Percentiles rank a stretch among this genome's conserved stretches.
These are phyloP conservation scores for Phytophthora cactorum DNA, from an alignment of 352 stramenopile genomes.

Conservation along the genomic window DNA sequence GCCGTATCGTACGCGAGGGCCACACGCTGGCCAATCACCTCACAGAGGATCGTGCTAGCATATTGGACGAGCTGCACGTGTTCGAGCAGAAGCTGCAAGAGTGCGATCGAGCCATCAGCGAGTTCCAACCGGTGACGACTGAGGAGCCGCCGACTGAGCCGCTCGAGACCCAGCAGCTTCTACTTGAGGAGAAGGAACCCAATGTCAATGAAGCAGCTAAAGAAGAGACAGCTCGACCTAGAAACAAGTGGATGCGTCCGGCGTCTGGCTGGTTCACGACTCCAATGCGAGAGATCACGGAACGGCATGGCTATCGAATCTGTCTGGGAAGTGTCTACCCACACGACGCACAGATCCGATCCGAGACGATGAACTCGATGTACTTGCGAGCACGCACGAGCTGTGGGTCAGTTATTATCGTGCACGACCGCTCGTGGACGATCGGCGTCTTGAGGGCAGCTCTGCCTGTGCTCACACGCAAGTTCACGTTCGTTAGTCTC, in stretches of 20 bases:
- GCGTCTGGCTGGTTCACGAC: conserved; percentile 88
- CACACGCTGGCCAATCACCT: conserved; percentile 85
- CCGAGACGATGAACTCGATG: conserved; percentile 68
- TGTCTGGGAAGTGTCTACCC: conserved; percentile 88
- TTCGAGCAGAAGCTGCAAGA: conserved; percentile 86
- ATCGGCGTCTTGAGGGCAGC: conserved; percentile 69
- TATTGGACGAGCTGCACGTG: conserved; percentile 78
- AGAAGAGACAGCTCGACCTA: not conserved
- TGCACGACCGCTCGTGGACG: conserved; percentile 86
- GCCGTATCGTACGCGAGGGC: conserved; percentile 80
- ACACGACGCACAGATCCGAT: conserved; percentile 86
- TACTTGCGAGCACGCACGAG: conserved; percentile 58
- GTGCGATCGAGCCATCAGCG: conserved; percentile 68
- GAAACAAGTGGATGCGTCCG: conserved; percentile 76
- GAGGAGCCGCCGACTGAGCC: conserved; percentile 5
- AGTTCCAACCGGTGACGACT: conserved; percentile 39
- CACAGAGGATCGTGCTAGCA: conserved; percentile 79
- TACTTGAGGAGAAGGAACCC: conserved; percentile 25
- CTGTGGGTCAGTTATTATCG: conserved; percentile 83
- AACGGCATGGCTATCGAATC: conserved; percentile 83
- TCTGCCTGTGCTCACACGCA: conserved; percentile 55
- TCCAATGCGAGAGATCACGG: conserved; percentile 73
- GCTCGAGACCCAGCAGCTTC: conserved; percentile 27
- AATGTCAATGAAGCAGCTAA: conserved; percentile 2
- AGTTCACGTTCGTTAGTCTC: conserved; percentile 74